These are phyloP conservation scores for Neocallimastix lanati DNA, from an alignment of 192 early-diverging fungal genomes.

Conservation along the genomic window DNA sequence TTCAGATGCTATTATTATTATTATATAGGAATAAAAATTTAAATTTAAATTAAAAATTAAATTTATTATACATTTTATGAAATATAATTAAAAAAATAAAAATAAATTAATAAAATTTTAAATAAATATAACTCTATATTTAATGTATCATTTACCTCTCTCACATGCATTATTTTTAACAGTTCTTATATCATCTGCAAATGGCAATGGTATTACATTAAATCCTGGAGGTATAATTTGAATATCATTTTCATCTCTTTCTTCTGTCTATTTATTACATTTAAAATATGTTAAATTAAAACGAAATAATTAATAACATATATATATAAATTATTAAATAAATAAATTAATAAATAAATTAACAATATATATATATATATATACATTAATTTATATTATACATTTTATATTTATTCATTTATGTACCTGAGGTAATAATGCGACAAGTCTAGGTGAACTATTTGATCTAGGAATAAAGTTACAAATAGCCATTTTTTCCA, in stretches of 20 bases:
- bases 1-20: constrained; percentile 5
- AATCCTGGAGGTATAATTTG: constrained; percentile 43
- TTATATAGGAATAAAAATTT: neutral
- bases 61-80: neutral
- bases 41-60: constrained; percentile 5
- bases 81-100: neutral
- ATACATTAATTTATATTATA: neutral
- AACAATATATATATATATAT: neutral
- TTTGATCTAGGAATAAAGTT: constrained; percentile 31
- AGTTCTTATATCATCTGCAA: constrained; percentile 51
- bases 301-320: no score
- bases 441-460: constrained; percentile 32
- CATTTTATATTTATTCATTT: no score
- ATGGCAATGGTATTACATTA: constrained; percentile 46
- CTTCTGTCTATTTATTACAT: constrained; percentile 14
- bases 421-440: constrained; percentile 49
- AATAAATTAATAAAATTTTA: no score
- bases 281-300: no score
- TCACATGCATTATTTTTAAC: constrained; percentile 4
- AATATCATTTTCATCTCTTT: constrained; percentile 17
- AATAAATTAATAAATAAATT: neutral
- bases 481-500: constrained; percentile 48
- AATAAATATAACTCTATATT: no score
- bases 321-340: no score
- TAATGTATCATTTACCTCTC: constrained; percentile 3